phyloP scores from a whole-genome alignment of 1,139 yeast genomes.

The Scheffersomyces parashehatae region DNA sequence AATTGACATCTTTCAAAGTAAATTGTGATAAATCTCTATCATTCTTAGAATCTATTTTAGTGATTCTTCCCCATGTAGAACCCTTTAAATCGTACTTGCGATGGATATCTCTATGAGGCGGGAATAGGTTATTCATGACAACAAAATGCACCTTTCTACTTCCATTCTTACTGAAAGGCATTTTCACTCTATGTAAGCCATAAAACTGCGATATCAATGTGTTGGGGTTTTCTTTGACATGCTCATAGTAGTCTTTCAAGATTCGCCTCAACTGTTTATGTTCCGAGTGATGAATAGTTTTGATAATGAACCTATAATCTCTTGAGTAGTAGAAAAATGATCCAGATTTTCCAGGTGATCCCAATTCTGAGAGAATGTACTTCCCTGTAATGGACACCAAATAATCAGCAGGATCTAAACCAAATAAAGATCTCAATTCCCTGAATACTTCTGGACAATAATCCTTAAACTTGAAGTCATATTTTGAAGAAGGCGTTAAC shows the following conservation, averaged over 20 bases:
- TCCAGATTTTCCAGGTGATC: conserved; percentile 97
- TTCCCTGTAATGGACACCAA: conserved; percentile 89
- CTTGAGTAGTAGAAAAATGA: conserved; percentile 93
- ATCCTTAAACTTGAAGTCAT: conserved; percentile 95
- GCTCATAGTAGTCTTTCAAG: conserved; percentile 74
- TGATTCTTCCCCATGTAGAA: conserved; percentile 80
- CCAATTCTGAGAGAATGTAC: conserved; percentile 86
- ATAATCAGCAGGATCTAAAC: conserved; percentile 94
- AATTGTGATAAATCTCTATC: conserved; percentile 37
- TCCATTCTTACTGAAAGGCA: conserved; percentile 60
- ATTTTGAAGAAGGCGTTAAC: conserved; percentile 87
- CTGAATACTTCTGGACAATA: conserved; percentile 94
- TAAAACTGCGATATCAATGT: conserved; percentile 91
- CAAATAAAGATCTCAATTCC: conserved; percentile 75
- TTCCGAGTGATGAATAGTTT: conserved; percentile 92
- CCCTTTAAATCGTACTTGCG: conserved; percentile 91
- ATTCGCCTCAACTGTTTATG: conserved; percentile 79
- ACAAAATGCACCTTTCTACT: conserved; percentile 85
- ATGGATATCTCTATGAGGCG: conserved; percentile 89
- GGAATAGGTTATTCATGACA: conserved; percentile 96
- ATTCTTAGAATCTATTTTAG: conserved; percentile 32
- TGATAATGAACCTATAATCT: conserved; percentile 91
- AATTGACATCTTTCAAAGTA: conserved; percentile 79
- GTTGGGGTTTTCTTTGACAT: conserved; percentile 81
- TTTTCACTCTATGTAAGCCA: conserved; percentile 90